These are phyloP conservation scores for Talaromyces sp. DNA, from an alignment of 2,329 filamentous ascomycete species.

Conservation along the genomic window DNA sequence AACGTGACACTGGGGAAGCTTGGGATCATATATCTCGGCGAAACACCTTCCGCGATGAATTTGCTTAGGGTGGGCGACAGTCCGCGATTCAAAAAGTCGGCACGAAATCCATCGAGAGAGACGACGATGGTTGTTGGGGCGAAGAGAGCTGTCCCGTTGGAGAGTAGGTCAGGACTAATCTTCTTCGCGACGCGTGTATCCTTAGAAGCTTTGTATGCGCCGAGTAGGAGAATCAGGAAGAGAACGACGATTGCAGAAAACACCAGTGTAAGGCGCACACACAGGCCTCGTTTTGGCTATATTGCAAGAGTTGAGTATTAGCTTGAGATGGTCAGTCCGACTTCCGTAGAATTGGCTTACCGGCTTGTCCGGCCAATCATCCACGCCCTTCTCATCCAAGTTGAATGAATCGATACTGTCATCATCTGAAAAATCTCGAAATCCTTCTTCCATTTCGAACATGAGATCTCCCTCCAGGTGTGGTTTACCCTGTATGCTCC, in stretches of 20 bases:
- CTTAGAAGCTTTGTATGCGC: slow-evolving; percentile 57
- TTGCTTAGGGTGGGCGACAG: slow-evolving; percentile 78
- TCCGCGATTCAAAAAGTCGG: slow-evolving; percentile 82
- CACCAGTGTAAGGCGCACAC: slow-evolving; percentile 38
- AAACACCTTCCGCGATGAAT: slow-evolving; percentile 79
- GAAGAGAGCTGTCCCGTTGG: slow-evolving; percentile 86
- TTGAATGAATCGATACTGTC: slow-evolving; percentile 60
- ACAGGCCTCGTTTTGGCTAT: slow-evolving; percentile 24
- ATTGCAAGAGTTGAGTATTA: neutral
- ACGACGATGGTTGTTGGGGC: slow-evolving; percentile 89
- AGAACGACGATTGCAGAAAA: slow-evolving; percentile 51
- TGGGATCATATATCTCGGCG: slow-evolving; percentile 86
- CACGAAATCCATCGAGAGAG: slow-evolving; percentile 92
- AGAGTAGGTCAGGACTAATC: slow-evolving; percentile 39
- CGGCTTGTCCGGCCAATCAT: slow-evolving; percentile 32
- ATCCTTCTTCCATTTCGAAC: slow-evolving; percentile 86
- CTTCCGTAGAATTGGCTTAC: slow-evolving; percentile 12
- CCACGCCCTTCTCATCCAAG: slow-evolving; percentile 45
- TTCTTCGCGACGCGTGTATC: slow-evolving; percentile 11
- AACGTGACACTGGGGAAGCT: slow-evolving; percentile 97
- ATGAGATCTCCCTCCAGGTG: slow-evolving; percentile 72
- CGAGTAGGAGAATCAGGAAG: slow-evolving; percentile 56
- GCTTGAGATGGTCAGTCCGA: neutral
- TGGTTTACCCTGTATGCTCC: slow-evolving; percentile 47
- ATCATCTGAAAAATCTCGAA: slow-evolving; percentile 59